A percentile compares a stretch with the other conserved stretches of the same genome.
phyloP scores from a whole-genome alignment of 108 stramenopile genomes.

The Craspedostauros australis region DNA sequence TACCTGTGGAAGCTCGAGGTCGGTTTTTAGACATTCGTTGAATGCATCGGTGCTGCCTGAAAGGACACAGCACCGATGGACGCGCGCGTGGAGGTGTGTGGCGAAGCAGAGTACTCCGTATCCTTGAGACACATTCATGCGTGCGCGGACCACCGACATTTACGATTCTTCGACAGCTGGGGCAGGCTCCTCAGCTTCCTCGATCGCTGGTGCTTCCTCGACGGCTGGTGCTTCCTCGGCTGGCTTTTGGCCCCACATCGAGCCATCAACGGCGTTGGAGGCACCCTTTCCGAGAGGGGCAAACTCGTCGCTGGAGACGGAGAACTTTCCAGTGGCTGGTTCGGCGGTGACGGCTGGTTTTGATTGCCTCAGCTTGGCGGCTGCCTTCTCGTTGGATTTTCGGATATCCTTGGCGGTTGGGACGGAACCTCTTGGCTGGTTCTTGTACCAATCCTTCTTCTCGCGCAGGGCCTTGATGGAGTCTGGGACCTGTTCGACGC shows the following conservation, averaged over 20 bases:
- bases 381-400: conserved; percentile 64
- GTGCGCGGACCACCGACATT: no score
- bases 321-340: conserved; percentile 35
- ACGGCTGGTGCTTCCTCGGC: no score
- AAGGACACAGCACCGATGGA: no score
- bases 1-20: no score
- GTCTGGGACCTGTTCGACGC: conserved; percentile 57
- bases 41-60: no score
- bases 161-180: no score
- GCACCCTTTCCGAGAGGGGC: conserved; percentile 63
- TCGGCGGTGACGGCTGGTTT: conserved; percentile 2
- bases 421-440: conserved; percentile 88
- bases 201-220: no score
- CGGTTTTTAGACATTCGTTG: no score
- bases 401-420: conserved; percentile 86
- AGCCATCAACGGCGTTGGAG: conserved; percentile 22
- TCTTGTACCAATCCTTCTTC: conserved; percentile 89
- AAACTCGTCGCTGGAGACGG: conserved; percentile 58
- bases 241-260: conserved; percentile 52
- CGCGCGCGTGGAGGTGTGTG: no score
- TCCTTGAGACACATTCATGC: no score
- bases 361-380: conserved; percentile 32
- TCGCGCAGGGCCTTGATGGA: conserved; percentile 83
- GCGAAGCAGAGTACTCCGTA: no score
- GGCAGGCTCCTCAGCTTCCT: no score